phyloP scores from a whole-genome alignment of 2,329 filamentous ascomycete species.

The Stemphylium vesicarium region DNA sequence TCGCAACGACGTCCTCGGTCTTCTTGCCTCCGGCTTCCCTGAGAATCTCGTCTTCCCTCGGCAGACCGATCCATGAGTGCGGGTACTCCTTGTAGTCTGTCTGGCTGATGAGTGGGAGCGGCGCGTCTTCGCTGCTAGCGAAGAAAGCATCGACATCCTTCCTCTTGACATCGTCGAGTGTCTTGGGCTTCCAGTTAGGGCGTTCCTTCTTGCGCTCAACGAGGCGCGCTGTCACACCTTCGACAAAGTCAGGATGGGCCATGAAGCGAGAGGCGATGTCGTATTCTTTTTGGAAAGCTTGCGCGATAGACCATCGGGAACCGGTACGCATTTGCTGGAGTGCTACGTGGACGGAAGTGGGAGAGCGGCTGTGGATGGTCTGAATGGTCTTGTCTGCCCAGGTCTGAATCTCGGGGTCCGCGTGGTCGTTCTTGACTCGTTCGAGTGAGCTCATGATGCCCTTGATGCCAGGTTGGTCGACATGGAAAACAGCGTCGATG shows the following conservation, averaged over 20 bases:
- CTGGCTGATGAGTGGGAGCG: conserved; percentile 67
- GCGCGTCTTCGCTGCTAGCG: conserved; percentile 16
- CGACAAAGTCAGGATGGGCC: conserved; percentile 86
- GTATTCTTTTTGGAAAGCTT: conserved; percentile 87
- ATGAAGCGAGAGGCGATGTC: conserved; percentile 88
- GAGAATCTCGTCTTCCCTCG: conserved; percentile 69
- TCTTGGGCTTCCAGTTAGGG: conserved; percentile 78
- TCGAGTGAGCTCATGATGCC: conserved; percentile 74
- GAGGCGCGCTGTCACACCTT: conserved; percentile 85
- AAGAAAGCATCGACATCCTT: conserved; percentile 74
- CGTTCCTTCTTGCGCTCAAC: conserved; percentile 70
- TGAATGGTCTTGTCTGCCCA: conserved; percentile 83
- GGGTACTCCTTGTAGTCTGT: conserved; percentile 76
- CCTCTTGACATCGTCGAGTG: conserved; percentile 69
- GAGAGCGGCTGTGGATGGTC: conserved; percentile 79
- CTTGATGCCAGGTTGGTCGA: conserved; percentile 65
- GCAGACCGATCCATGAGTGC: conserved; percentile 71
- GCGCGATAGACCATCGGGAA: conserved; percentile 75
- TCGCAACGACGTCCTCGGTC: conserved; percentile 47
- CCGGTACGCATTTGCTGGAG: conserved; percentile 82
- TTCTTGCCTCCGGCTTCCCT: conserved; percentile 47
- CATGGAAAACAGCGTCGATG: conserved; percentile 72
- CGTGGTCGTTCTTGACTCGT: conserved; percentile 48
- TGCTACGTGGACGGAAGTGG: conserved; percentile 84
- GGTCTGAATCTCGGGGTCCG: conserved; percentile 55